Base-by-base conservation (phyloP, 2,329 filamentous ascomycete genomes). In the Calcarisporium arbuscula region DNA sequence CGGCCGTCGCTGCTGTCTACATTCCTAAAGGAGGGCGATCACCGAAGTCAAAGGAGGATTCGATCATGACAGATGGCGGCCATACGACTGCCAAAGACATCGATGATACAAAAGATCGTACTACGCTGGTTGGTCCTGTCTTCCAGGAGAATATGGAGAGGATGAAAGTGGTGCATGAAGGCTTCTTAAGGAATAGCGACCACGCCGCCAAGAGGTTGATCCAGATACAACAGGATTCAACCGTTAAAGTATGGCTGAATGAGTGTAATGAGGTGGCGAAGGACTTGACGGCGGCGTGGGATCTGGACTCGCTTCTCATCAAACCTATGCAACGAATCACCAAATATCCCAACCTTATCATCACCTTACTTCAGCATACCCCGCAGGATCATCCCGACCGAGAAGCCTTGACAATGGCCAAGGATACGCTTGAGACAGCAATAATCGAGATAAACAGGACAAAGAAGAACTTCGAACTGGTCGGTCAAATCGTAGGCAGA, bases 321-420 rank as follows among this genome's bases (percentile, higher is more conserved):
- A 98, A 98, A 60, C 92, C 92, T 2, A 89, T 94, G 57, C 92
- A 98, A 61, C 79, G 92, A 30, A 82, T 96, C 42, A 81, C 90
- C 21, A 95, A 95, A 52, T 98, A 96, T 53, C 88, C 88, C 4
- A 80, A 95, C 29, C 68, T 98, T 26, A 76, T 98, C 28, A 77
- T 80, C 21, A 80, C 88, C 37, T 68, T 98, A 9, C 68, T 94
- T 17, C 80, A 88, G 43, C 75, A 82, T 37, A 96, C 90, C 0
- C 82, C 85, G 0, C 61, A 72, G 8, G 81, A 88, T 43, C 92
- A 98, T 53, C 89, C 90, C 0, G 92, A 98, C 57, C 76, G 82
- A 40, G 65, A 70, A 18, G 66, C 74, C 8, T 72, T 98, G 21
- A 42, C 68, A 32, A 53, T 57, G 5, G 72, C 75, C 21, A 71